Evolutionary conservation across 31 red algal species (phyloP), one percentile per base, ranked within the genome.

Genomic region (Odonthalia washingtoniensis): DNA sequence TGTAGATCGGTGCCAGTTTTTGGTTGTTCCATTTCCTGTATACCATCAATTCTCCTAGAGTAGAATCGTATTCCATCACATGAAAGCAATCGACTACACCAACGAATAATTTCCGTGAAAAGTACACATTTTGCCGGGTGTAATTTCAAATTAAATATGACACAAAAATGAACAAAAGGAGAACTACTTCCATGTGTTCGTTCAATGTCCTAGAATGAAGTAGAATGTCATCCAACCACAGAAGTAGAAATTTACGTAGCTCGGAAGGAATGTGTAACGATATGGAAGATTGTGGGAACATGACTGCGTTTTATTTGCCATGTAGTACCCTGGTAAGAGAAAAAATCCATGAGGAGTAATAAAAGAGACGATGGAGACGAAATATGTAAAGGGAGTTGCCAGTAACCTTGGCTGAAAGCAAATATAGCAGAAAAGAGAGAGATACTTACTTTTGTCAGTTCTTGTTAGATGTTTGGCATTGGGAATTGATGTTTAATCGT

Each of bases 251-350:
- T 62, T 9, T n/a, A 5, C 27, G 18, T 27, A 81, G 32, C n/a
- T 81, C 77, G 28, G 12, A 45, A 27, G 77, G 44, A 30, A 81
- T 32, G 34, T 9, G 65, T 33, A 6, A 9, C 24, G 77, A 45
- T 5, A 81, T 28, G 9, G 77, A 9, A 33, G 81, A 74, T 66
- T 84, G 81, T 4, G 74, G 63, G 34, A 41, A 32, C 21, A 21
- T 84, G 33, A 74, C 46, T 16, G 81, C 81, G 33, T 84, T 84
- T 9, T 67, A 75, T 6, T 67, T 74, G 5, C 81, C 81, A 46
- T 84, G 81, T 21, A 70, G 33, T 70, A 36, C 33, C 6, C 66
- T 12, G 27, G 66, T 70, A 6, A 36, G 66, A 9, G 66, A 21
- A 26, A 18, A 70, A 21, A 70, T 70, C 66, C 66, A 33, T 33